Conservation (phyloP, 495 filamentous ascomycete genomes). For the Hypomontagnella submonticulosa region DNA sequence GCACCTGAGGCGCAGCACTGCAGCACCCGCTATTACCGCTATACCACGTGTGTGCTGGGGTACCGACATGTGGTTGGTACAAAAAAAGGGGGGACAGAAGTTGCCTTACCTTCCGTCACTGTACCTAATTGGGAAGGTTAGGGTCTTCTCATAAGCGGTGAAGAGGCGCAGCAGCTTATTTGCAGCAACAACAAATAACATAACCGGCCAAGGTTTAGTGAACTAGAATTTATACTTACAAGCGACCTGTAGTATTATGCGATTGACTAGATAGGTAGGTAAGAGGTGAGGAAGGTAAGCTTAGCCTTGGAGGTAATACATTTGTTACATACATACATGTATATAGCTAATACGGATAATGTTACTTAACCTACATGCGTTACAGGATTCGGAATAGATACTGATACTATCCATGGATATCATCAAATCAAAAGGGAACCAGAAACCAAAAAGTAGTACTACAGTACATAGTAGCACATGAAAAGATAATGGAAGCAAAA, state of each 20-base stretch:
- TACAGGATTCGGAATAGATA: not conserved
- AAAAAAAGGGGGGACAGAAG: not conserved
- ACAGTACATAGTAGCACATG: not conserved
- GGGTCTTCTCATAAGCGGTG: constrained; percentile 32
- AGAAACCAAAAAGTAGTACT: not conserved
- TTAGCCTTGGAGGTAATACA: not conserved
- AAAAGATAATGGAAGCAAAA: not conserved
- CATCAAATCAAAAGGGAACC: too few species aligned
- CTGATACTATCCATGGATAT: too few species aligned
- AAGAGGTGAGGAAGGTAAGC: too few species aligned
- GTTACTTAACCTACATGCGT: not conserved
- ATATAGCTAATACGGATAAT: constrained; percentile 10
- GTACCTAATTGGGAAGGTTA: constrained; percentile 22
- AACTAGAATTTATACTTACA: too few species aligned
- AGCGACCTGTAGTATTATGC: too few species aligned
- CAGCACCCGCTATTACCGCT: constrained; percentile 19
- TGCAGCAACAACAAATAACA: constrained; percentile 7
- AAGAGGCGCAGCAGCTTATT: constrained; percentile 36
- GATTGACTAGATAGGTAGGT: too few species aligned
- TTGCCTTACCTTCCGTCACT: constrained; percentile 1
- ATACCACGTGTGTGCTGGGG: constrained; percentile 38
- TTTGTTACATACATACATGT: not conserved
- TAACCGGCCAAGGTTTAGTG: constrained; percentile 1
- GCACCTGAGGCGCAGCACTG: constrained; percentile 37
- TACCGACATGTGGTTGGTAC: constrained; percentile 19